These are phyloP conservation scores for Globisporangium viniferum DNA, from an alignment of 352 stramenopile species.

Conservation along the genomic window DNA sequence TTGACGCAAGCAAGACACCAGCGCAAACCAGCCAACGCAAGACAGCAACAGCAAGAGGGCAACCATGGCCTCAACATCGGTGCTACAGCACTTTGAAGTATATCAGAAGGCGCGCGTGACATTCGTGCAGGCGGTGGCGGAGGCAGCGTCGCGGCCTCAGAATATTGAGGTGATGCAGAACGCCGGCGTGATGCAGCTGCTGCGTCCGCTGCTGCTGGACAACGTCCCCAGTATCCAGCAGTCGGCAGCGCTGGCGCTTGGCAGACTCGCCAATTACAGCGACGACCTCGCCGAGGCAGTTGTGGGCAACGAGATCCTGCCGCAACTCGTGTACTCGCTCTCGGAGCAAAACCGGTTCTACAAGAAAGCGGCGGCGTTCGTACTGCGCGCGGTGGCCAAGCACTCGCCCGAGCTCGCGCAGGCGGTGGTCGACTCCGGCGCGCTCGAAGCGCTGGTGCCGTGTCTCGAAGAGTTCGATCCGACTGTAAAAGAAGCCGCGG, in stretches of 20 bases:
- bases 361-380: conserved; percentile 95
- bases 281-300: conserved; percentile 93
- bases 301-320: conserved; percentile 95
- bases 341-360: conserved; percentile 95
- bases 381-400: conserved; percentile 92
- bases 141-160: conserved; percentile 91
- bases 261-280: conserved; percentile 93
- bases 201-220: conserved; percentile 91
- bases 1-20: neutral
- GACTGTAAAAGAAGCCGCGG: conserved; percentile 93
- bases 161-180: conserved; percentile 98
- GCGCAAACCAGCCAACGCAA: too few relatives aligned
- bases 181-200: conserved; percentile 93
- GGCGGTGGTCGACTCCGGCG: conserved; percentile 91
- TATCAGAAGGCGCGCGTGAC: conserved; percentile 95
- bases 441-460: conserved; percentile 90
- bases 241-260: conserved; percentile 90
- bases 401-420: conserved; percentile 94
- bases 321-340: conserved; percentile 95
- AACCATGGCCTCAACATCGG: conserved; percentile 80
- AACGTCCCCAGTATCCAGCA: conserved; percentile 96
- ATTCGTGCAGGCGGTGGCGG: conserved; percentile 93
- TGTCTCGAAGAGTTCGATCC: conserved; percentile 96
- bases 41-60: neutral
- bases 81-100: conserved; percentile 94